Evolutionary conservation across 2,329 filamentous ascomycete species (phyloP).

Genomic region (Colletotrichum aenigma): DNA sequence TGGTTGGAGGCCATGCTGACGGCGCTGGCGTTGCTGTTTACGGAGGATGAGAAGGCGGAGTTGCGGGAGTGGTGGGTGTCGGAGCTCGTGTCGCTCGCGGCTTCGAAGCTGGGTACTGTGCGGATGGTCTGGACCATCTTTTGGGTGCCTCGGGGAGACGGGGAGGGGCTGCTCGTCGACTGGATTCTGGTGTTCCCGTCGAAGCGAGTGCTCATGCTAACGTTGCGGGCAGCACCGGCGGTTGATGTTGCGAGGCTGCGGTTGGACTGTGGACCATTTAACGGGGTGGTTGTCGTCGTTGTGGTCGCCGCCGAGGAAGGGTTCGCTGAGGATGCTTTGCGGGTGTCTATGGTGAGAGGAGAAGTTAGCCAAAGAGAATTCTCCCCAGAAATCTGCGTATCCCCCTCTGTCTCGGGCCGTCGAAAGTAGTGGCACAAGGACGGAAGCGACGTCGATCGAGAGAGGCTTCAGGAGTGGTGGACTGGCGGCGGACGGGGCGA

Average conservation of each 20-base stretch:
- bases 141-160: conserved; percentile 27
- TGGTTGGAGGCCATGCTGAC: conserved; percentile 44
- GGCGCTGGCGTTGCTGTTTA: conserved; percentile 58
- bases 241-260: conserved; percentile 41
- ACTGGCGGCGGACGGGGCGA: neutral
- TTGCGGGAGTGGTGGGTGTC: conserved; percentile 40
- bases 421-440: neutral
- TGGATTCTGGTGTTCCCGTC: conserved; percentile 28
- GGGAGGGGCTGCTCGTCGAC: conserved; percentile 23
- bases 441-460: neutral
- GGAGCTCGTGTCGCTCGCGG: conserved; percentile 48
- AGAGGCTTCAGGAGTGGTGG: neutral
- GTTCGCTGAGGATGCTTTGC: neutral
- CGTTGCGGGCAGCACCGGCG: conserved; percentile 39
- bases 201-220: conserved; percentile 38
- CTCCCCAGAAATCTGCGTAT: neutral
- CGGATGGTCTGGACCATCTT: conserved; percentile 56
- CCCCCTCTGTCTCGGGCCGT: neutral
- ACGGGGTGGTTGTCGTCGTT: neutral
- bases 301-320: neutral
- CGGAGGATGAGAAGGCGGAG: conserved; percentile 60
- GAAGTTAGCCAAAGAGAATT: neutral
- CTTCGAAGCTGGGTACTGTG: conserved; percentile 60
- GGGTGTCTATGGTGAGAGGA: neutral
- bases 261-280: conserved; percentile 27